Evolutionary conservation across 2,329 filamentous ascomycete species (phyloP).

Genomic region (Epichloe baconii): DNA sequence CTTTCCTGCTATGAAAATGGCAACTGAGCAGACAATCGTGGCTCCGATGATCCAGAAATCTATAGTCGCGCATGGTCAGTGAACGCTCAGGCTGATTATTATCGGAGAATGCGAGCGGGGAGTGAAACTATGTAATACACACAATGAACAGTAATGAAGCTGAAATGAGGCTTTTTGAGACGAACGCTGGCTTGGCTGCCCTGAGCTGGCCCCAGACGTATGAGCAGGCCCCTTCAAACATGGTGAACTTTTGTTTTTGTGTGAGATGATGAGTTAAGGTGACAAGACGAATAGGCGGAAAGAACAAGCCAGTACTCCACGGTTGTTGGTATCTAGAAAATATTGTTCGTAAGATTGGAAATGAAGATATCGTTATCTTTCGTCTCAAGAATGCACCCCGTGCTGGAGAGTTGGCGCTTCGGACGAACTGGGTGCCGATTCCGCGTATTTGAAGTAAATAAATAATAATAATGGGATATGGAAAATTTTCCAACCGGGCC

Average conservation of each 20-base stretch:
- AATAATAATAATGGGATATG: no score
- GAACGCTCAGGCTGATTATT: not conserved
- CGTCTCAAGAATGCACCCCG: not conserved
- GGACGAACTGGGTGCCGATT: no score
- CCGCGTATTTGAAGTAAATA: not conserved
- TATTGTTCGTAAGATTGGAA: not conserved
- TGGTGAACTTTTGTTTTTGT: conserved; percentile 7
- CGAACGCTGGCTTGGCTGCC: conserved; percentile 41
- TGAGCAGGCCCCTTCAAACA: conserved; percentile 21
- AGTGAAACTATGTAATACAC: conserved; percentile 19
- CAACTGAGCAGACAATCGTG: conserved; percentile 59
- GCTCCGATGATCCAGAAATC: conserved; percentile 71
- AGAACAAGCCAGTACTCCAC: not conserved
- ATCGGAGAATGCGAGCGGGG: not conserved
- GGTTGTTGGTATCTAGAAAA: not conserved
- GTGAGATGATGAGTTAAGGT: not conserved
- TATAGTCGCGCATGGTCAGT: conserved; percentile 19
- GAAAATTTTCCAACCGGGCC: not conserved
- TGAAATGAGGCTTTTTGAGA: conserved; percentile 55
- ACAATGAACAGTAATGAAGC: conserved; percentile 76
- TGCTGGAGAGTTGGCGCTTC: not conserved
- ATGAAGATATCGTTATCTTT: not conserved
- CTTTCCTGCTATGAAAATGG: conserved; percentile 51
- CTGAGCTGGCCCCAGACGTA: conserved; percentile 29
- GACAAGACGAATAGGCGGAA: no score